Evolutionary conservation across 495 filamentous ascomycete species (phyloP).

Genomic region (Cryomyces antarcticus): DNA sequence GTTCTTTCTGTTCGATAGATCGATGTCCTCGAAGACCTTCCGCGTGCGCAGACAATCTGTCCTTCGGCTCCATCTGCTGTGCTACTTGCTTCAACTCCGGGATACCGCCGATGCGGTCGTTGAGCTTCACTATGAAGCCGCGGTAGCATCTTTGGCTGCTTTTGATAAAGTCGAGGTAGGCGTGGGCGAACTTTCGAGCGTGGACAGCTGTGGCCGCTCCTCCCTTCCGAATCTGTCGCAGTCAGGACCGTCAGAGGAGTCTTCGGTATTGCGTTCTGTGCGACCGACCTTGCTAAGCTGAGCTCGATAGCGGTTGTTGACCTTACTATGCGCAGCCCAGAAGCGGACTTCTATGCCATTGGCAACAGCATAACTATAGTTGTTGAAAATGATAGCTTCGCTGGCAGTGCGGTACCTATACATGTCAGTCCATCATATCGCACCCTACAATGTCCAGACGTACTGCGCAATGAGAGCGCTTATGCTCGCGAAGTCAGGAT

Average conservation of each 20-base stretch:
- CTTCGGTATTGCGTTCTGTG: constrained; percentile 20
- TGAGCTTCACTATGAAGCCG: constrained; percentile 59
- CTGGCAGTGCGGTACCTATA: constrained; percentile 47
- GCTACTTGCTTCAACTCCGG: constrained; percentile 53
- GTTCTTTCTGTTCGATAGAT: too few relatives aligned
- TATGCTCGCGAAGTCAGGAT: neutral
- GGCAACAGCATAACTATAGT: constrained; percentile 46
- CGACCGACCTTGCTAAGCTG: constrained; percentile 29
- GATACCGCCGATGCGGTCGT: constrained; percentile 49
- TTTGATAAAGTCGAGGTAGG: constrained; percentile 69
- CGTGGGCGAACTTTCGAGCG: constrained; percentile 55
- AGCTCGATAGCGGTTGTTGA: constrained; percentile 60
- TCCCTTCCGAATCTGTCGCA: constrained; percentile 18
- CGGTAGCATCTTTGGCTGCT: constrained; percentile 71
- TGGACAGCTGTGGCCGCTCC: constrained; percentile 50
- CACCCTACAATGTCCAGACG: too few relatives aligned
- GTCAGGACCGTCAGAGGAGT: neutral
- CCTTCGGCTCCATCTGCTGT: constrained; percentile 31
- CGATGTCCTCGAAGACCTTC: too few relatives aligned
- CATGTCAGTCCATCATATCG: neutral
- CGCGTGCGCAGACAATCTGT: too few relatives aligned
- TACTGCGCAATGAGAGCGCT: too few relatives aligned
- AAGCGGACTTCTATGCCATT: constrained; percentile 45
- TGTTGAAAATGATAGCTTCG: constrained; percentile 48
- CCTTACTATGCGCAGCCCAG: constrained; percentile 59